phyloP scores from a whole-genome alignment of 2,329 filamentous ascomycete genomes.

The Sclerotinia minor region DNA sequence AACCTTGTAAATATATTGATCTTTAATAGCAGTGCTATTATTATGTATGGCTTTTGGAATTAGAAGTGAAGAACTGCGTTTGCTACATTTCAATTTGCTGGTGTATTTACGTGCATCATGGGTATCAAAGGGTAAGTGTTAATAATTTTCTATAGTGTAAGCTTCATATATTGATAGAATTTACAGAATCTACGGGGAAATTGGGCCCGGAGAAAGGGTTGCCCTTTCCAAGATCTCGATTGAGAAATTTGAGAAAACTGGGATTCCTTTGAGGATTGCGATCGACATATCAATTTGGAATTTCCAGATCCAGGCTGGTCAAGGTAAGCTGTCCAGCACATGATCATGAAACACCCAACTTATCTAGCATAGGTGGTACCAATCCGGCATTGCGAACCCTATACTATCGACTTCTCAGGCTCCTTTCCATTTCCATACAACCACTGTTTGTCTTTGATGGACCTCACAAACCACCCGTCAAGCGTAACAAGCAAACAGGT shows the following conservation, averaged over 20 bases:
- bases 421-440: constrained; percentile 75
- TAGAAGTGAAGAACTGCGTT: constrained; percentile 2
- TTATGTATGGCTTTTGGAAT: constrained; percentile 18
- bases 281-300: constrained; percentile 98
- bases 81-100: constrained; percentile 6
- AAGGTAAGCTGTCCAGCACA: constrained; percentile 50
- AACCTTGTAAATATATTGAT: constrained; percentile 6
- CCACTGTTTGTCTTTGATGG: constrained; percentile 92
- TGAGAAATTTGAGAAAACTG: constrained; percentile 68
- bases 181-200: constrained; percentile 81
- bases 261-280: constrained; percentile 77
- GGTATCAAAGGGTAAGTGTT: constrained; percentile 62
- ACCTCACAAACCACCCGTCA: constrained; percentile 79
- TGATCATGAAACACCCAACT: constrained; percentile 8
- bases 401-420: constrained; percentile 83
- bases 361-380: constrained; percentile 61
- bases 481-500: constrained; percentile 76
- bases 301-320: constrained; percentile 84
- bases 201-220: constrained; percentile 76
- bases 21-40: constrained; percentile 20
- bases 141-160: not conserved
- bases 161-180: constrained; percentile 3
- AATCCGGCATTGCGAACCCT: constrained; percentile 90
- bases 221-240: constrained; percentile 81
- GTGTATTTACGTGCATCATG: constrained; percentile 48